Evolutionary conservation across 1,284 basidiomycete species (phyloP), one percentile per base, ranked within the genome.

Genomic region (Ganoderma lucidum): DNA sequence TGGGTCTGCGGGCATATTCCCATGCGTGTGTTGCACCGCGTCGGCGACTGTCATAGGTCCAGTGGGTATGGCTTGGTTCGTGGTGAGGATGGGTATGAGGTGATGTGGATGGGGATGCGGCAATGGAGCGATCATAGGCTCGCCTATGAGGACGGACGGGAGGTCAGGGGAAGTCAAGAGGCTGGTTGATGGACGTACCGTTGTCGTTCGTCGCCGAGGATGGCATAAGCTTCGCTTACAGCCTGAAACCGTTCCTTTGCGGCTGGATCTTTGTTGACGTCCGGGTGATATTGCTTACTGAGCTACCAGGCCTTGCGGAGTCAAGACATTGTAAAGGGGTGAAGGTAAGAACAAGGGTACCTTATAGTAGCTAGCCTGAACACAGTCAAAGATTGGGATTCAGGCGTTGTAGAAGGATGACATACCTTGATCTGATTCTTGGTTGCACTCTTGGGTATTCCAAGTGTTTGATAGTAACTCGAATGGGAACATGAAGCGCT

Each of bases 201-300:
- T 75, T 83, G 81, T 61, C 85, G 76, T 68, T 86, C 85, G 65
- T 88, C 82, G 9, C 83, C 82, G 6, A 87, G 77, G 30, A 85
- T 73, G 0, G 81, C 76, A 67, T 86, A 88, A 1, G 87, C 86
- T 56, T 86, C 85, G 71, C 84, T 87, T 63, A 85, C 81, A 1
- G 78, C 80, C 64, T 84, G 83, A 68, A 87, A 87, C 65, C 77
- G 84, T 65, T 79, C 78, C 69, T 79, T 82, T 3, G 86, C 81
- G 6, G 70, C 65, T 2, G 76, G 77, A 56, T 85, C 84, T 41
- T 80, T 77, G 66, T 81, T 82, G 9, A 85, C 73, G 74, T 87
- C 86, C 0, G 86, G 86, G 69, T 88, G 87, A 64, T 81, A 82
- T 68, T 78, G 71, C 70, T 87, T 87, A 79, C 85, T 87, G 65